These are phyloP conservation scores for Rehmannia glutinosa DNA, from an alignment of 257 asterid genomes.

Conservation along the genomic window DNA sequence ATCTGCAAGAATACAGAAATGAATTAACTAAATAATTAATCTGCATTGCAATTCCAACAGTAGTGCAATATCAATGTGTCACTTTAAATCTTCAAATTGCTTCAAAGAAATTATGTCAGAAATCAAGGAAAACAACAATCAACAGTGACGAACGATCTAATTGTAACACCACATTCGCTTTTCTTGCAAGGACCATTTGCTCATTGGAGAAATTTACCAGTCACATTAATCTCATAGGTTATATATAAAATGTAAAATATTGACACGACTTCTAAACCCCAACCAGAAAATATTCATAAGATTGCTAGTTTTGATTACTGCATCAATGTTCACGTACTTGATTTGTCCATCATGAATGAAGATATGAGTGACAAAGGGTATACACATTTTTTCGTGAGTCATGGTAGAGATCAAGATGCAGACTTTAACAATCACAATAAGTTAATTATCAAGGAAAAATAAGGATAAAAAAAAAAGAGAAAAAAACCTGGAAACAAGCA, in stretches of 20 bases:
- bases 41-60: background rate
- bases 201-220: background rate
- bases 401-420: background rate
- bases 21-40: background rate
- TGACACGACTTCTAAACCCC: background rate
- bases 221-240: background rate
- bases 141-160: background rate
- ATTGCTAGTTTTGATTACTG: background rate
- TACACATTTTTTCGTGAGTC: background rate
- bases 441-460: background rate
- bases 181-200: constrained; percentile 7
- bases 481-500: constrained; percentile 88
- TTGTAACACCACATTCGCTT: background rate
- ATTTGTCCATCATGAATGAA: background rate
- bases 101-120: background rate
- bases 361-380: background rate
- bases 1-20: constrained; percentile 44
- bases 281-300: background rate
- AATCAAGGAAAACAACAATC: background rate
- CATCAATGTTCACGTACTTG: background rate
- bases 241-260: background rate
- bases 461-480: background rate
- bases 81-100: background rate
- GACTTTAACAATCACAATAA: background rate
- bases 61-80: no score